Base-by-base conservation (phyloP, 2,329 filamentous ascomycete genomes). In the Scopulariopsis brevicaulis region DNA sequence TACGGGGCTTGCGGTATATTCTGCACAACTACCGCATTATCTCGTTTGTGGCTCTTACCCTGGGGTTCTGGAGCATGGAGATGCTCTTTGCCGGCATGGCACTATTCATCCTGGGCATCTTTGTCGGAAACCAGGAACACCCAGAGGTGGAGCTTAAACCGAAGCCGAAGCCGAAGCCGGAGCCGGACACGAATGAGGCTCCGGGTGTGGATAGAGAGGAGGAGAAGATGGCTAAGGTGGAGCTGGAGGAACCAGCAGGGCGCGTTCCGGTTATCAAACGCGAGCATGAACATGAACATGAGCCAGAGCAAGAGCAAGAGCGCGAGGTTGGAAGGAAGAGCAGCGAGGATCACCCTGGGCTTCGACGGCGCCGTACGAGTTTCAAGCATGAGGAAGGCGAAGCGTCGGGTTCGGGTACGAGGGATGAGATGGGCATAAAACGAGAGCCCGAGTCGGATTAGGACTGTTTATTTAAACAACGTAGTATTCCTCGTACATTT, bases 1-100 rank as follows among this genome's bases (percentile, higher is more conserved):
- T 96, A 62, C 78, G 80, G 12, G 93, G 93, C 0, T 69, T 96
- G 60, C 77, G 87, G 54, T 94, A 88, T 83, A 65, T 92, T 58
- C 96, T 99, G 89, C 94, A 94, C 65, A 85, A 90, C 61, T 86
- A 93, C 73, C 83, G 87, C 14, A 66, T 94, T 40, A 69, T 83
- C 1, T 84, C 84, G 5, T 91, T 90, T 59, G 56, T 87, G 0
- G 65, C 85, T 1, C 87, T 91, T 65, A 89, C 85, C 0, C 70
- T 75, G 0, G 64, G 82, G 0, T 96, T 96, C 70, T 97, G 92
- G 90, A 68, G 74, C 1, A 82, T 83, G 14, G 90, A 93, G 66
- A 77, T 95, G 65, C 62, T 83, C 0, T 86, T 85, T 50, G 81
- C 88, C 68, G 74, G 77, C 1, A 43, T 85, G 1, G 84, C 81